These are phyloP conservation scores for Zychaea mexicana DNA, from an alignment of 371 early-diverging fungal genomes.

Conservation along the genomic window DNA sequence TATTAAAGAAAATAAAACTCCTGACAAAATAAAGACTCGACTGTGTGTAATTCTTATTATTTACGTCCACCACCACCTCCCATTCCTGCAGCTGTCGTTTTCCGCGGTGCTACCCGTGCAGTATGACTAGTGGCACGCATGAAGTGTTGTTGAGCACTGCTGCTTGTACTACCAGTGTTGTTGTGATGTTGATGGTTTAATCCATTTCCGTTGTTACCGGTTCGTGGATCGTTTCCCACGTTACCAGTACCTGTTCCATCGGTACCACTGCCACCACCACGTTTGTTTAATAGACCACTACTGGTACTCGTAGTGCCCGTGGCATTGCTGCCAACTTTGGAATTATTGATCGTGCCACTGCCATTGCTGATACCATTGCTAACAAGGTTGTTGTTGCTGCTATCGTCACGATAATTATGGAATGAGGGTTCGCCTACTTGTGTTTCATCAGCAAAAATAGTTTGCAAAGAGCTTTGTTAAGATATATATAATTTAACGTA, in stretches of 20 bases:
- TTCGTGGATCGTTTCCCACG: background rate
- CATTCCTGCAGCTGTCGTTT: background rate
- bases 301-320: background rate
- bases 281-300: background rate
- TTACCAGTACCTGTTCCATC: background rate
- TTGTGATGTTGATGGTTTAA: background rate
- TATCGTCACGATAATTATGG: constrained; percentile 7
- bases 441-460: background rate
- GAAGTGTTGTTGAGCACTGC: constrained; percentile 4
- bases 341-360: background rate
- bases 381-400: background rate
- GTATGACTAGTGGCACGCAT: background rate
- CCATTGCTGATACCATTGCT: background rate
- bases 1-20: too few relatives aligned
- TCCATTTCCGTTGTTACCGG: background rate
- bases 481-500: too few relatives aligned
- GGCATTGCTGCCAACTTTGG: background rate
- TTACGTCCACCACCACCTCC: constrained; percentile 5
- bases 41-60: background rate
- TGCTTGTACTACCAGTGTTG: constrained; percentile 1
- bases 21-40: too few relatives aligned
- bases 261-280: background rate
- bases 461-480: background rate
- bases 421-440: constrained; percentile 12
- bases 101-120: constrained; percentile 7